Base-by-base conservation (phyloP, 768 basidiomycete species). In the Mycena olivaceomarginata region DNA sequence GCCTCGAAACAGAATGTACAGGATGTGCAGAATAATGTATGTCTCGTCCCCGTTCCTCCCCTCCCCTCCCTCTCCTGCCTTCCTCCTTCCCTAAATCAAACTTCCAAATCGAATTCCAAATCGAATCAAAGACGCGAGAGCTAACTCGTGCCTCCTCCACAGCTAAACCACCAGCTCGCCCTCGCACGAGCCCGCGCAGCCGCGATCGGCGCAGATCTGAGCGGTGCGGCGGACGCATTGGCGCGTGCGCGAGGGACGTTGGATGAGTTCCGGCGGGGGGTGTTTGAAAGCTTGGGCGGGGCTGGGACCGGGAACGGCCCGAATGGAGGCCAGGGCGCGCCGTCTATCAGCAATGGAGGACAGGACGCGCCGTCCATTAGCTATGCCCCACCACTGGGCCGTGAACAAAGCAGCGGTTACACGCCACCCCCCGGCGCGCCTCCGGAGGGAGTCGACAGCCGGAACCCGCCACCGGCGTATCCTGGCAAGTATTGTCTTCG, bases 1-100 rank as follows among this genome's bases (percentile, higher is more conserved):
- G 81, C 80, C 62, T 85, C 85, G 0, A 81, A 83, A 25, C 81
- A 83, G 2, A 85, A 88, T 43, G 83, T 90, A 16, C 74, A 85
- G 16, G 80, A 83, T 25, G 84, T 85, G 16, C 85, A 84, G 77
- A 77, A 39, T 64, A 82, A 83, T 65, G 89, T 88, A 75, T 60
- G 82, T 73, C 6, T 25, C 69, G 31, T 31, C 31, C 31, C 31
- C 31, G 31, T 31, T 31, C 31, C 31, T 31, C 31, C 31, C 31
- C 4, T 31, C 31, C n/a, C 31, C 31, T 4, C 4, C 31, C 31
- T 4, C 4, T 4, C 4, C 31, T 4, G 2, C 3, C 31, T 31
- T 31, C 31, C 31, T 31, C 31, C 31, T 31, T 31, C 31, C 31
- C 31, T 31, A 31, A 31, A 31, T 31, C 31, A 31, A 31, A 31